These are phyloP conservation scores for Lasiodiplodia gonubiensis DNA, from an alignment of 2,329 filamentous ascomycete species.

Conservation along the genomic window DNA sequence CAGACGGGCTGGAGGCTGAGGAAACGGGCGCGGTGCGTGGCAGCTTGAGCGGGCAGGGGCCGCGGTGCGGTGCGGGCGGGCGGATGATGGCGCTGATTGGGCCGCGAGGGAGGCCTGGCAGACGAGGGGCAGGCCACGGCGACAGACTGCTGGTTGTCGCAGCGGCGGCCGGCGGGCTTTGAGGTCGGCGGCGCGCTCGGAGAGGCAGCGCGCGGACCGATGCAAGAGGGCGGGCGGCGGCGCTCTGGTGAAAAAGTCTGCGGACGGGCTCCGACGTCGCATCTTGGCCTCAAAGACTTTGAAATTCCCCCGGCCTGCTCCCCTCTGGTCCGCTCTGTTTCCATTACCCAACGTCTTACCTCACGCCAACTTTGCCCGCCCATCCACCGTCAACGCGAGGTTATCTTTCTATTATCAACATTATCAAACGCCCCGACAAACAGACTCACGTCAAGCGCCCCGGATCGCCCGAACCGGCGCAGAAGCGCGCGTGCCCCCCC, in stretches of 20 bases:
- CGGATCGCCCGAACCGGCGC: conserved; percentile 28
- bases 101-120: conserved; percentile 1
- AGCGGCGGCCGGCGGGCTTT: conserved; percentile 16
- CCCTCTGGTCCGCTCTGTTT: conserved; percentile 38
- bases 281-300: conserved; percentile 20
- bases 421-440: conserved; percentile 49
- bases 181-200: conserved; percentile 25
- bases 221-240: conserved; percentile 20
- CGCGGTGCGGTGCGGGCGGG: neutral
- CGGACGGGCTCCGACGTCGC: conserved; percentile 27
- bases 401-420: conserved; percentile 54
- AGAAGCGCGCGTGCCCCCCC: conserved; percentile 45
- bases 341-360: conserved; percentile 57
- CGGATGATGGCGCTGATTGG: conserved; percentile 8
- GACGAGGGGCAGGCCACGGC: conserved; percentile 15
- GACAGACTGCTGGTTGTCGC: conserved; percentile 10
- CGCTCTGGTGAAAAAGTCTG: conserved; percentile 26
- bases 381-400: conserved; percentile 43
- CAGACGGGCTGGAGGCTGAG: conserved; percentile 3
- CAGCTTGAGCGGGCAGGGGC: conserved; percentile 9
- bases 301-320: conserved; percentile 36
- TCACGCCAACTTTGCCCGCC: conserved; percentile 49
- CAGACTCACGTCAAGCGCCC: conserved; percentile 35
- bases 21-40: conserved; percentile 1
- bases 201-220: conserved; percentile 18